These are phyloP conservation scores for Oenanthe javanica DNA, from an alignment of 140 eudicot genomes.

Conservation along the genomic window DNA sequence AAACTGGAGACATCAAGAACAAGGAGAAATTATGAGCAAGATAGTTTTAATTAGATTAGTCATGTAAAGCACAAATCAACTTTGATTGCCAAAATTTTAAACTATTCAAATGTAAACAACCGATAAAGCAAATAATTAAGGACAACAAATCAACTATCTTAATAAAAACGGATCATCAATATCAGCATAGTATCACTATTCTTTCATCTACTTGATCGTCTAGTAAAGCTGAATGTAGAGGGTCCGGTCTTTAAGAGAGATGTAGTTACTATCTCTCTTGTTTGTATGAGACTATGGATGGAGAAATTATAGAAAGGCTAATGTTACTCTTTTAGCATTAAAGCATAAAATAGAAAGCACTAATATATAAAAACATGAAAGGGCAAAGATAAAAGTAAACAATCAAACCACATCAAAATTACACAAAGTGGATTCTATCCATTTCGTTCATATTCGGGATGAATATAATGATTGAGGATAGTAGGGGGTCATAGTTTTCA, in stretches of 20 bases:
- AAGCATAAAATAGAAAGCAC: too few species aligned
- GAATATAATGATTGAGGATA: background rate
- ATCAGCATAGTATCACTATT: background rate
- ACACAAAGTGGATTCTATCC: background rate
- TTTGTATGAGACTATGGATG: background rate
- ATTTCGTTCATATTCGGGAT: background rate
- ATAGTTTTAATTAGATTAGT: background rate
- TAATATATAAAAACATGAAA: background rate
- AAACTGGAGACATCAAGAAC: conserved; percentile 8
- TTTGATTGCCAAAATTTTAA: background rate
- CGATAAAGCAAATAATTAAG: background rate
- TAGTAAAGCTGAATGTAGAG: background rate
- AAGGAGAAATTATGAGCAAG: background rate
- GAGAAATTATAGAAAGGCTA: background rate
- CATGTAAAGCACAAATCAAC: background rate
- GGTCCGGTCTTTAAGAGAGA: background rate
- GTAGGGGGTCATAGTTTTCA: background rate
- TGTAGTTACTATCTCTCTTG: background rate
- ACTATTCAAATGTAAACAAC: background rate
- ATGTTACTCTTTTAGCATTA: background rate
- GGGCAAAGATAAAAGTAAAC: background rate
- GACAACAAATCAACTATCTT: background rate
- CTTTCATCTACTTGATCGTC: background rate
- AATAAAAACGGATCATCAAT: background rate
- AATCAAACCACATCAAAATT: background rate